Base-by-base conservation (phyloP, 1,284 basidiomycete species). In the Cutaneotrichosporon sp. region DNA sequence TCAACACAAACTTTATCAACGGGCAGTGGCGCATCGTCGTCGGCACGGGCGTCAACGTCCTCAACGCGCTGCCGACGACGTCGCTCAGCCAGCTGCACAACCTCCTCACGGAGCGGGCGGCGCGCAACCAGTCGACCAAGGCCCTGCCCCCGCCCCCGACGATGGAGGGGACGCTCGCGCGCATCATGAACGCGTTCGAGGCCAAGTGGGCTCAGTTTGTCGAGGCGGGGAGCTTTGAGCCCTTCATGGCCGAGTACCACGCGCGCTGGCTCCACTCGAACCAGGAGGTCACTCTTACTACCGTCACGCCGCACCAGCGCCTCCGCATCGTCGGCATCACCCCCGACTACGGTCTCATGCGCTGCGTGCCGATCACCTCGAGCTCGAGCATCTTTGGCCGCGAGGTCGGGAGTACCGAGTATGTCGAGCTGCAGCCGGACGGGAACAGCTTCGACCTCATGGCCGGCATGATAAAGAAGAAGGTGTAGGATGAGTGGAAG, bases 361-460 rank as follows among this genome's bases (percentile, higher is more conserved):
- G 92, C 56, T 95, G 94, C 3, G 79, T 91, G 11, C 88, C 89
- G 1, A 60, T 81, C 14, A 84, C 87, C 64, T 75, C 45, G 10
- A 81, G 29, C n/a, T 79, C 69, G 53, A 69, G 61, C 58, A 67
- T 66, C 57, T 78, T 73, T 62, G 58, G 67, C 38, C 73, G 74
- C 27, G 69, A 69, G 22, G 71, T 77, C 49, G 47, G 38, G 38
- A n/a, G 18, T n/a, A 42, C 38, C 38, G 38, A 73, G 51, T 83
- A 77, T 55, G 81, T 87, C 46, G 85, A 87, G 70, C 72, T 87
- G 22, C 95, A 97, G 78, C 97, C 95, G 3, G 94, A 98, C 72
- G 93, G 95, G 31, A 99, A 99, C 77, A 92, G 91, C 72, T 98
- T 99, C 72, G 95, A 98, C 78, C 84, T 98, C 73, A 90, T 98